Base-by-base conservation (phyloP, 192 early-diverging fungal genomes). In the Mortierella alpina region DNA sequence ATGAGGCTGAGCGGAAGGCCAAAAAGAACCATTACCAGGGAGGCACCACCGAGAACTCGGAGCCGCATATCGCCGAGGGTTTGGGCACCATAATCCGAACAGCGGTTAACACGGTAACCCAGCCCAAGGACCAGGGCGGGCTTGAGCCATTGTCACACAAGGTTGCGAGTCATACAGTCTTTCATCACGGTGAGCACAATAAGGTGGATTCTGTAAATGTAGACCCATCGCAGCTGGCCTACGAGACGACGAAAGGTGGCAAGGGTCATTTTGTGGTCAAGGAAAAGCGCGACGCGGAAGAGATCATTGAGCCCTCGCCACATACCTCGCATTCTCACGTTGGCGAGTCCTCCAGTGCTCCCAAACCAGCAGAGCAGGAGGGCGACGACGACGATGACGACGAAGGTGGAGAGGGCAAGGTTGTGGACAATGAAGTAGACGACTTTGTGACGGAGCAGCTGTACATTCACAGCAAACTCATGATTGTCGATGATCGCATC, bases 391-490 rank as follows among this genome's bases (percentile, higher is more conserved):
- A 31, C 31, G 31, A 31, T 3, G 31, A 31, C 31, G 63, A 54
- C 6, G 51, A 49, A 5, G 70, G 45, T 1, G 22, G 14, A 4
- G 77, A 83, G 0, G 46, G 75, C 11, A 65, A 73, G 22, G 75
- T 82, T 41, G 59, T 85, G n/a, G 79, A 83, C 46, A 73, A 75
- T 65, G 78, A 81, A 44, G 68, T 82, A 17, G 54, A 71, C 7
- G 81, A 85, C 13, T 88, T 84, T 76, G 90, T 97, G 2, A 93
- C 94, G 0, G 95, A 96, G 78, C 88, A 92, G 64, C 77, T 97
- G 49, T 97, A 97, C 74, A 90, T 97, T 48, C 95, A 97, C 86
- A 92, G 90, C 63, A 93, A 96, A 72, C 75, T 95, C 49, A 89
- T 97, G 90, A 95, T 97, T 70, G 88, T 95, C 11, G 96, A 97